Percentiles rank a stretch among this genome's conserved stretches.
phyloP scores from a whole-genome alignment of 2,329 filamentous ascomycete genomes.

The Ophiostoma piceae region DNA sequence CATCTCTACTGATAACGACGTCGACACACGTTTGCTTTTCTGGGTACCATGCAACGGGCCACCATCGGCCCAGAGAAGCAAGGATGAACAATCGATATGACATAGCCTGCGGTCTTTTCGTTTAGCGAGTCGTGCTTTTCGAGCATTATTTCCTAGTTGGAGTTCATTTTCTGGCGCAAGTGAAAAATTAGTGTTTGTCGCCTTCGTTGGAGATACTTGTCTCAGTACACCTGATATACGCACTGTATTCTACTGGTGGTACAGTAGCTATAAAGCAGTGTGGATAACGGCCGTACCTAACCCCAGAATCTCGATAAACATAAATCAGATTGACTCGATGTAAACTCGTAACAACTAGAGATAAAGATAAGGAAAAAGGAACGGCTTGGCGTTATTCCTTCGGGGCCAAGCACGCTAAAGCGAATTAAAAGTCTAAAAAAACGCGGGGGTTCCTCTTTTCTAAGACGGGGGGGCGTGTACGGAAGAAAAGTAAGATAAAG shows the following conservation, averaged over 20 bases:
- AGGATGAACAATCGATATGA: conserved; percentile 2
- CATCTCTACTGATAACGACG: not conserved
- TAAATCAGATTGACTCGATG: conserved; percentile 7
- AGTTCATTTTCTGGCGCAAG: not conserved
- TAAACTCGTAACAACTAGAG: not conserved
- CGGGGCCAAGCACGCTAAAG: not conserved
- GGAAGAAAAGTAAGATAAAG: no score
- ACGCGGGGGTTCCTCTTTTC: not conserved
- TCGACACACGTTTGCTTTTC: not conserved
- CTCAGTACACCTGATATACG: not conserved
- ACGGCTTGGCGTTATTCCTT: conserved; percentile 3
- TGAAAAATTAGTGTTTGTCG: not conserved
- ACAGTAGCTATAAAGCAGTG: not conserved
- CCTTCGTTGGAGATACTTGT: not conserved
- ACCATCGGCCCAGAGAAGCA: not conserved
- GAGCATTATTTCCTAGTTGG: not conserved
- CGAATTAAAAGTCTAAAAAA: not conserved
- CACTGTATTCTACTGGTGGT: not conserved
- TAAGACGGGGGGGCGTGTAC: not conserved
- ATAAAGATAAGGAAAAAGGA: not conserved
- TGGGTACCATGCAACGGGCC: not conserved
- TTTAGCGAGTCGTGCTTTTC: not conserved
- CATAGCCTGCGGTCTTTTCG: not conserved
- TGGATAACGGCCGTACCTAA: not conserved
- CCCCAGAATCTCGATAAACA: not conserved